A percentile compares a stretch with the other conserved stretches of the same genome.
Conservation (phyloP, 2,329 filamentous ascomycete species). For the Blastomyces silverae region DNA sequence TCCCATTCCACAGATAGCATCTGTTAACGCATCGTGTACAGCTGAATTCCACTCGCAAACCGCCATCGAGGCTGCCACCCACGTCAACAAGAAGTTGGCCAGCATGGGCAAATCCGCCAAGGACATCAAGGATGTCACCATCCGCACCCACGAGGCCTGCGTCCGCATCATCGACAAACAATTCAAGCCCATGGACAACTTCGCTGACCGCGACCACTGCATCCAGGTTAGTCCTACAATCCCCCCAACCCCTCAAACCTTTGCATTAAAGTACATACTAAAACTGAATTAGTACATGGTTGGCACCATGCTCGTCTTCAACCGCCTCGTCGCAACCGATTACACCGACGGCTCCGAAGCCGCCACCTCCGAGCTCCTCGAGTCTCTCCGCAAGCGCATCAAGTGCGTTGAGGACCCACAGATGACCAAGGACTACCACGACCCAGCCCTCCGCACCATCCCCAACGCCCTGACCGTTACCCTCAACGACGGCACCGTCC, state of each 20-base stretch:
- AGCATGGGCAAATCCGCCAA: conserved; percentile 80
- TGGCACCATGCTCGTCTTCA: conserved; percentile 89
- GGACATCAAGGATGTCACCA: conserved; percentile 88
- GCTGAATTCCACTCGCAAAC: conserved; percentile 99
- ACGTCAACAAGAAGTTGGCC: conserved; percentile 76
- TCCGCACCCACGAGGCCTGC: conserved; percentile 96
- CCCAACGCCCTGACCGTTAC: conserved; percentile 94
- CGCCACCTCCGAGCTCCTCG: conserved; percentile 79
- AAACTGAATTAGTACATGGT: conserved; percentile 69
- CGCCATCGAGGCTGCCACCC: conserved; percentile 88
- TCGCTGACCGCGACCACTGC: conserved; percentile 98
- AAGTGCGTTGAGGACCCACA: conserved; percentile 92
- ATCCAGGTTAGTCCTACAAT: conserved; percentile 58
- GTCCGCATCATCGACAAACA: conserved; percentile 99
- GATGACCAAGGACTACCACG: conserved; percentile 93
- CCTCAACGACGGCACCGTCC: conserved; percentile 84
- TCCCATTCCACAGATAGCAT: not conserved
- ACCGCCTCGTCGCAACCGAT: conserved; percentile 86
- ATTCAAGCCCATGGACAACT: conserved; percentile 99
- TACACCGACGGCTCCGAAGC: conserved; percentile 91
- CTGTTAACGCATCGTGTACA: conserved; percentile 22
- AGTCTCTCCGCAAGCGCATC: conserved; percentile 88
- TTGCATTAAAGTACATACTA: conserved; percentile 19
- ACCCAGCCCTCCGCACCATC: conserved; percentile 88
- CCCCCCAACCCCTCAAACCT: conserved; percentile 2